Conservation (phyloP, 139 green algal genomes). For the Volvox reticuliferus region DNA sequence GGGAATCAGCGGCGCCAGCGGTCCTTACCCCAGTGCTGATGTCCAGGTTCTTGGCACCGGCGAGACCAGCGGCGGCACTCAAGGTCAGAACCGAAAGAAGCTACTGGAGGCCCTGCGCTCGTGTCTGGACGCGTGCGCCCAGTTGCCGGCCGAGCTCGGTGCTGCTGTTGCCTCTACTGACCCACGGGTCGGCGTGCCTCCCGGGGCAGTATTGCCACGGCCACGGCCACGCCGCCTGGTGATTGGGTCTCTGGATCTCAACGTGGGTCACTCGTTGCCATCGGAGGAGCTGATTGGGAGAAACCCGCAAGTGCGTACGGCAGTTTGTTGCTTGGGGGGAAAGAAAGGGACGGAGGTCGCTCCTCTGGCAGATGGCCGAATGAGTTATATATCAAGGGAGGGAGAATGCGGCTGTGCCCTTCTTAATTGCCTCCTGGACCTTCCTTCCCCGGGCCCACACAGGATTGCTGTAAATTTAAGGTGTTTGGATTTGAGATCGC, state of each 20-base stretch:
- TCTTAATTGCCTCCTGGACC: too few species aligned
- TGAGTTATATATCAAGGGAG: too few species aligned
- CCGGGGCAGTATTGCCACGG: neutral
- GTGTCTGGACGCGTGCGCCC: slow-evolving; percentile 67
- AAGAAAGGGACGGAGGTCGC: too few species aligned
- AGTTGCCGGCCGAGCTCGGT: slow-evolving; percentile 69
- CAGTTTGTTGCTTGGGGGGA: too few species aligned
- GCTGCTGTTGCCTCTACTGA: neutral
- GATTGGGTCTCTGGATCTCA: slow-evolving; percentile 84
- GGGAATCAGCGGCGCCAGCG: neutral
- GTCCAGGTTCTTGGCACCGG: too few species aligned
- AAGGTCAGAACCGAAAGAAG: neutral
- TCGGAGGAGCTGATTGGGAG: slow-evolving; percentile 80
- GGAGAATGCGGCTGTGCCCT: too few species aligned
- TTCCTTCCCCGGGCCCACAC: too few species aligned
- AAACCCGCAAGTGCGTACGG: slow-evolving; percentile 52
- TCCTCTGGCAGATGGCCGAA: too few species aligned
- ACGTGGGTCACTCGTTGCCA: slow-evolving; percentile 75
- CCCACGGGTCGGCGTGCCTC: neutral
- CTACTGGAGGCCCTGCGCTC: neutral
- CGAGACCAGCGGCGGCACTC: too few species aligned
- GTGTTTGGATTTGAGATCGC: too few species aligned
- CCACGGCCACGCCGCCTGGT: slow-evolving; percentile 34
- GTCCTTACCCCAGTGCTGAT: too few species aligned
- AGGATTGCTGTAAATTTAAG: too few species aligned